A percentile compares a stretch with the other conserved stretches of the same genome.
phyloP scores from a whole-genome alignment of 441 rosid species.

The Pelargonium hybrid region DNA sequence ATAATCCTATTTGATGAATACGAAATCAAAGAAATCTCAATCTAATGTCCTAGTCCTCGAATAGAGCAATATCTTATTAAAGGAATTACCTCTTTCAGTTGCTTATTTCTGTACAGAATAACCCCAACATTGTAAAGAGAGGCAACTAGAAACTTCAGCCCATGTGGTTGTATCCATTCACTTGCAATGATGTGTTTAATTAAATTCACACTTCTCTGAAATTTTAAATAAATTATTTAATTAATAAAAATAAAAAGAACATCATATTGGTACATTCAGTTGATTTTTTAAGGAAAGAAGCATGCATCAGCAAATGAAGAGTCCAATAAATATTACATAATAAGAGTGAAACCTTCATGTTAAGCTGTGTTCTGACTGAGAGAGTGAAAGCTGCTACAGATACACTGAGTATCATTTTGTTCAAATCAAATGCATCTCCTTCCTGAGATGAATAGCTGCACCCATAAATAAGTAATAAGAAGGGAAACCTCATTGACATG shows the following conservation, averaged over 20 bases:
- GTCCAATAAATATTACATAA: slow-evolving; percentile 1
- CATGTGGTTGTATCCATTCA: slow-evolving; percentile 54
- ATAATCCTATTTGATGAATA: neutral
- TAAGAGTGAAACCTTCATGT: slow-evolving; percentile 42
- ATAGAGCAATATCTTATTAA: neutral
- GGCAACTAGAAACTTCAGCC: slow-evolving; percentile 47
- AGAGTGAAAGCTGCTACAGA: slow-evolving; percentile 72
- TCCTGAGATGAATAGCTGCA: slow-evolving; percentile 45
- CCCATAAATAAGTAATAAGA: slow-evolving; percentile 11
- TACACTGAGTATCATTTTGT: slow-evolving; percentile 36
- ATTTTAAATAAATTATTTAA: neutral
- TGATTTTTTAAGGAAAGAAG: slow-evolving; percentile 15
- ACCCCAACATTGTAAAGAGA: slow-evolving; percentile 62
- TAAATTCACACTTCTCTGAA: slow-evolving; percentile 45
- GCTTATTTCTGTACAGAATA: slow-evolving; percentile 56
- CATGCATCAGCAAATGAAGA: slow-evolving; percentile 11
- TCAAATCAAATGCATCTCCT: slow-evolving; percentile 37
- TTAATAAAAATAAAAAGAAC: neutral
- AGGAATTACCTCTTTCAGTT: slow-evolving; percentile 52
- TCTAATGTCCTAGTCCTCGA: neutral
- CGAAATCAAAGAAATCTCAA: neutral
- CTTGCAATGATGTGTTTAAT: slow-evolving; percentile 47
- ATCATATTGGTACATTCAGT: neutral
- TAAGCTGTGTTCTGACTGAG: slow-evolving; percentile 46
- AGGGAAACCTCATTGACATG: slow-evolving; percentile 5